phyloP scores from a whole-genome alignment of 2,329 filamentous ascomycete genomes.

The Penicillium sp. region DNA sequence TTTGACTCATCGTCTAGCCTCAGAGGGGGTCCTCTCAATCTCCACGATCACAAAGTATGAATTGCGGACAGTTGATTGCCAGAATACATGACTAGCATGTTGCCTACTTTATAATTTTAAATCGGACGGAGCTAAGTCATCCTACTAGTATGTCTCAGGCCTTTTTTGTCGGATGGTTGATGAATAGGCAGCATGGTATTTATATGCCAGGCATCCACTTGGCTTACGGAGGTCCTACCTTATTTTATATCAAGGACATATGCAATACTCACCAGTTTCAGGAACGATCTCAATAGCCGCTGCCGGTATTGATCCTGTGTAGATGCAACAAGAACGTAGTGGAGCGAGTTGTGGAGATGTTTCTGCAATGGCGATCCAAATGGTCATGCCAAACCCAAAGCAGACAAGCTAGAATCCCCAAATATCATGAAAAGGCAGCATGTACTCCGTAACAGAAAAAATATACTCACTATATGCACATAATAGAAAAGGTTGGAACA shows the following conservation, averaged over 20 bases:
- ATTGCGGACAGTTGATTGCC: too few species aligned
- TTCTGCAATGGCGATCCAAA: neutral
- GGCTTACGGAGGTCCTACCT: too few species aligned
- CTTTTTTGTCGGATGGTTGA: neutral
- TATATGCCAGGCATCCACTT: neutral
- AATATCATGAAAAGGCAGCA: neutral
- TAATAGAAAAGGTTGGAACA: neutral
- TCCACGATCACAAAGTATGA: too few species aligned
- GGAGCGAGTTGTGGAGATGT: slow-evolving; percentile 1
- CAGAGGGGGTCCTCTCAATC: too few species aligned
- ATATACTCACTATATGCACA: neutral
- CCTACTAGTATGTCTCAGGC: neutral
- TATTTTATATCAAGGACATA: neutral
- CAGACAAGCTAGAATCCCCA: neutral
- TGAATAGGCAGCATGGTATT: neutral
- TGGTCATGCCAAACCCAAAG: neutral
- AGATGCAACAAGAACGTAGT: neutral
- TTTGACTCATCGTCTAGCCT: too few species aligned
- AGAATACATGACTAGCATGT: too few species aligned
- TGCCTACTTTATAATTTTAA: too few species aligned
- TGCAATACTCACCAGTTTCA: neutral
- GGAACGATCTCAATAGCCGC: neutral
- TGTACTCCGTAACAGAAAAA: too few species aligned
- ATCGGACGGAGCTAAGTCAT: too few species aligned
- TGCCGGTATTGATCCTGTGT: neutral